These are phyloP conservation scores for Sanghuangporus weigelae DNA, from an alignment of 1,284 basidiomycete genomes.

Conservation along the genomic window DNA sequence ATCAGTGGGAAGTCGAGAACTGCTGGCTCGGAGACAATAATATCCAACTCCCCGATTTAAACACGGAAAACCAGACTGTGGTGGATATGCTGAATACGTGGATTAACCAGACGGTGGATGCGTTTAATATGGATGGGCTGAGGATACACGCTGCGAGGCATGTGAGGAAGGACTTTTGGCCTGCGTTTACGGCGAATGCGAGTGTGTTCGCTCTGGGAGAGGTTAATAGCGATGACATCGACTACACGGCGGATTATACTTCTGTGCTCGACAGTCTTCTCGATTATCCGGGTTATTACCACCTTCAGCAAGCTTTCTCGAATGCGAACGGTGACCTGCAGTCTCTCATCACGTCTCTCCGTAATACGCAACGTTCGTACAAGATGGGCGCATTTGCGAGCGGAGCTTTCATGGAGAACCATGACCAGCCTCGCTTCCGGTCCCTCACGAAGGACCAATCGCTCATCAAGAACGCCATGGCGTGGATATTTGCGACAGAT, in stretches of 20 bases:
- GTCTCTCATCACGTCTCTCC: slow-evolving; percentile 27
- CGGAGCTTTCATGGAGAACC: slow-evolving; percentile 40
- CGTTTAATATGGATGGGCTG: slow-evolving; percentile 34
- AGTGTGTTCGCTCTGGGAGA: slow-evolving; percentile 41
- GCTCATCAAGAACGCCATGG: slow-evolving; percentile 36
- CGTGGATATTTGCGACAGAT: slow-evolving; percentile 36
- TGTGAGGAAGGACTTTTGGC: slow-evolving; percentile 41
- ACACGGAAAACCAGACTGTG: slow-evolving; percentile 37
- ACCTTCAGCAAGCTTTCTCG: slow-evolving; percentile 31
- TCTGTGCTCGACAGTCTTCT: slow-evolving; percentile 44
- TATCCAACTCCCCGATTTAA: slow-evolving; percentile 34
- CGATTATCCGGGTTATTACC: slow-evolving; percentile 50
- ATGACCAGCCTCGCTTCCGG: slow-evolving; percentile 34
- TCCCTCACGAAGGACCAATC: slow-evolving; percentile 22
- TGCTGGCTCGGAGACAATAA: slow-evolving; percentile 36
- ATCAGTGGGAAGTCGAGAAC: slow-evolving; percentile 36
- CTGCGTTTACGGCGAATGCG: slow-evolving; percentile 31
- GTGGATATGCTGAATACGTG: slow-evolving; percentile 32
- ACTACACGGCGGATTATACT: slow-evolving; percentile 24
- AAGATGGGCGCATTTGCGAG: slow-evolving; percentile 28
- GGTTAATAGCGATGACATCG: slow-evolving; percentile 29
- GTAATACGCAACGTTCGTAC: slow-evolving; percentile 30
- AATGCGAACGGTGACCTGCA: slow-evolving; percentile 28
- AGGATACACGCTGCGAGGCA: slow-evolving; percentile 42
- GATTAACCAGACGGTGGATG: slow-evolving; percentile 33